Base-by-base conservation (phyloP, 495 filamentous ascomycete genomes). In the Aspergillus sclerotioniger region DNA sequence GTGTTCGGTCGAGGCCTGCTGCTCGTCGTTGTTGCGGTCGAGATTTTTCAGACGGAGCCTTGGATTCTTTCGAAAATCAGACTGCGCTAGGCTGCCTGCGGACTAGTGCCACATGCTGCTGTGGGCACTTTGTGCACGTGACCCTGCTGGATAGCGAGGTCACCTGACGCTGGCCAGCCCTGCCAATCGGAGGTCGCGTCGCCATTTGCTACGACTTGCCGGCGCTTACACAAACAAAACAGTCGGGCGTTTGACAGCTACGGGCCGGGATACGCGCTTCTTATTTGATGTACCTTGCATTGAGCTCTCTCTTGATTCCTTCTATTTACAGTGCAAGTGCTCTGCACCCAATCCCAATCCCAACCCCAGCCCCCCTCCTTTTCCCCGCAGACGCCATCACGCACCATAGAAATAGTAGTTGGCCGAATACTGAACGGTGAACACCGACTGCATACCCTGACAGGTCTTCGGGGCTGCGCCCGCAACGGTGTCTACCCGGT, bases 401-500 rank as follows among this genome's bases (percentile, higher is more conserved):
- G 79, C 79, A 12, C 73, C 74, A 67, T 65, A 83, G 57, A 83
- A 74, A 61, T 75, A 83, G 49, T 91, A 98, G 77, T 91, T 85
- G 8, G 93, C 85, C 12, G 90, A 79, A 73, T 98, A 98, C 67
- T 91, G 77, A 33, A 95, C 82, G 50, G 83, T 69, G 60, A 98
- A 92, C 6, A 65, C 51, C 29, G 74, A 70, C 1, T 78, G 69
- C 79, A 83, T 76, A 1, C 86, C 88, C 37, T 82, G 66, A 70
- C 94, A 98, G 0, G 84, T 92, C 35, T 80, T 74, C 0, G 94
- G 92, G 0, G 90, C 67, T n/a, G 76, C 79, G 16, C 94, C 94
- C 9, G 91, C 91, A 3, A 86, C 91, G 1, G 94, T 98, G 65
- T 91, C 79, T 15, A 97, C 74, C n/a, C 94, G 80, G 66, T 94